A percentile compares a stretch with the other conserved stretches of the same genome.
phyloP scores from a whole-genome alignment of 139 green algal species.

The Chlorella sp. region DNA sequence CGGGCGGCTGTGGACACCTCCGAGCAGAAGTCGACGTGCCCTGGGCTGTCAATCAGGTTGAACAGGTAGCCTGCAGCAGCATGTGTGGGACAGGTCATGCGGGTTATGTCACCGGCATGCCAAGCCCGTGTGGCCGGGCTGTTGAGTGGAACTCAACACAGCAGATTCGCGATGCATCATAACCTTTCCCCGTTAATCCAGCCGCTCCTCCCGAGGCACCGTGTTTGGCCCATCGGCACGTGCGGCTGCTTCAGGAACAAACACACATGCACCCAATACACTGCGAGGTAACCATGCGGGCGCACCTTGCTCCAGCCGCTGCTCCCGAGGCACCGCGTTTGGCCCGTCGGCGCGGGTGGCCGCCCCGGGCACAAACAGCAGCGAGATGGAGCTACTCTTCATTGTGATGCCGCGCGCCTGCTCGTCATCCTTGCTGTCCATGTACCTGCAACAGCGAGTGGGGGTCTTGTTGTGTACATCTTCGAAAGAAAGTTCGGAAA shows the following conservation, averaged over 20 bases:
- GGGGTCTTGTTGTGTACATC: neutral
- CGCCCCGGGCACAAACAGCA: slow-evolving; percentile 85
- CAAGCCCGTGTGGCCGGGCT: too few relatives aligned
- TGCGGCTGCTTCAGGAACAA: neutral
- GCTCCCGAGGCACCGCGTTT: slow-evolving; percentile 32
- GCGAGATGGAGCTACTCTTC: slow-evolving; percentile 94
- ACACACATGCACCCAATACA: neutral
- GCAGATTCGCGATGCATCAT: too few relatives aligned
- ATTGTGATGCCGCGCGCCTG: slow-evolving; percentile 97
- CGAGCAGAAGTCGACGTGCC: slow-evolving; percentile 99
- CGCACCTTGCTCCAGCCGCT: slow-evolving; percentile 45
- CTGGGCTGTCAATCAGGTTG: slow-evolving; percentile 98
- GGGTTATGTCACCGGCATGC: too few relatives aligned
- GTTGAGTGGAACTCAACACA: too few relatives aligned
- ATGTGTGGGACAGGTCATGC: neutral
- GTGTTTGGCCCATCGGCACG: slow-evolving; percentile 49
- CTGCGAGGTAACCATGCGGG: too few relatives aligned
- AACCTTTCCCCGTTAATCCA: too few relatives aligned
- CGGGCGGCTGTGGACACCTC: slow-evolving; percentile 95
- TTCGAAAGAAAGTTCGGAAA: too few relatives aligned
- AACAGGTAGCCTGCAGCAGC: slow-evolving; percentile 77
- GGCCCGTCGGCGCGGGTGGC: slow-evolving; percentile 52
- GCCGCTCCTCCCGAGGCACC: slow-evolving; percentile 42
- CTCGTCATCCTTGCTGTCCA: slow-evolving; percentile 97
- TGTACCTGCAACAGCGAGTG: slow-evolving; percentile 54